A percentile compares a stretch with the other conserved stretches of the same genome.
Evolutionary conservation across 169 alveolate genomes (phyloP).

Genomic region (Toxoplasma gondii): DNA sequence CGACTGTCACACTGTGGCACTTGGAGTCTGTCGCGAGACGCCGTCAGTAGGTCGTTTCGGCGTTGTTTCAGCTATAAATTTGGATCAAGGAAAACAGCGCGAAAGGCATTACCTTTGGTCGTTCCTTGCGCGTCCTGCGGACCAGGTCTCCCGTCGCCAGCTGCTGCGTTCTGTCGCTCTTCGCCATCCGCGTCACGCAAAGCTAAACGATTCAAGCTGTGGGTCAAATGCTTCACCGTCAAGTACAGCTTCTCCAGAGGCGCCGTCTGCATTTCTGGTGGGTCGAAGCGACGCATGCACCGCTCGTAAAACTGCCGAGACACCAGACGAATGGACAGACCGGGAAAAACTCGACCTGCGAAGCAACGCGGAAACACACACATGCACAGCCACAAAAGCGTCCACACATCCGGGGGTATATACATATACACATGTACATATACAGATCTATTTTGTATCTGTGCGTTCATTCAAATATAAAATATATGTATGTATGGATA

Average conservation of each 20-base stretch:
- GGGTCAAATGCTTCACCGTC: conserved; percentile 39
- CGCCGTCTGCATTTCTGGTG: conserved; percentile 77
- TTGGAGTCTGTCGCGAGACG: too few relatives aligned
- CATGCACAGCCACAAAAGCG: not conserved
- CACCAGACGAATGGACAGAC: conserved; percentile 71
- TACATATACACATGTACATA: not conserved
- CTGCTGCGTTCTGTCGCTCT: not conserved
- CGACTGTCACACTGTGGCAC: too few relatives aligned
- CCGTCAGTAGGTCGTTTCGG: too few relatives aligned
- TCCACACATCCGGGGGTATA: not conserved
- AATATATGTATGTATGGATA: not conserved
- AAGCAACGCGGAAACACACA: not conserved
- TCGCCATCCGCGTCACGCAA: not conserved
- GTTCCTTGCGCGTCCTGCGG: too few relatives aligned
- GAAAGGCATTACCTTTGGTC: too few relatives aligned
- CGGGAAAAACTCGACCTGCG: conserved; percentile 74
- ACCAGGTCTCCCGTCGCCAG: too few relatives aligned
- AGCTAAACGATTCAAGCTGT: conserved; percentile 29
- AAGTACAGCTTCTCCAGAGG: conserved; percentile 72
- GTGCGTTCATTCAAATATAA: not conserved
- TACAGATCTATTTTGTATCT: not conserved
- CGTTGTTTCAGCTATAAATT: too few relatives aligned
- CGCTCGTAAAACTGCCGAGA: conserved; percentile 66
- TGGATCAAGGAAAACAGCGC: too few relatives aligned
- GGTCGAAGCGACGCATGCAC: conserved; percentile 70